A percentile compares a stretch with the other conserved stretches of the same genome.
These are phyloP conservation scores for Chrysosphaeria jannelii DNA, from an alignment of 2,329 filamentous ascomycete genomes.

Conservation along the genomic window DNA sequence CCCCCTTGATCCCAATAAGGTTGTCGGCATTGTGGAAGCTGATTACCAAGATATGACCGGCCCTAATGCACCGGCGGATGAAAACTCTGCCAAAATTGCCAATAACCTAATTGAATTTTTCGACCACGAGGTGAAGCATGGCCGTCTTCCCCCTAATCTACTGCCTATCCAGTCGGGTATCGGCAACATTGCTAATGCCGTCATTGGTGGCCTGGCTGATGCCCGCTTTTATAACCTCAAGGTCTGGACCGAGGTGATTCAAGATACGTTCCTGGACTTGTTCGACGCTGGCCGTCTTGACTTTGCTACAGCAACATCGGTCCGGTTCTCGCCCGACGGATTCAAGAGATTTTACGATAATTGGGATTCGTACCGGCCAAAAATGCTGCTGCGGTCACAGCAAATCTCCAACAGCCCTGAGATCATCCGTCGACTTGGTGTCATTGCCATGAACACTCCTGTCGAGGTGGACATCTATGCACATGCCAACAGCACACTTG, in stretches of 20 bases:
- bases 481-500: constrained; percentile 71
- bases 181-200: constrained; percentile 79
- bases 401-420: constrained; percentile 71
- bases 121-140: constrained; percentile 56
- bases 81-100: constrained; percentile 40
- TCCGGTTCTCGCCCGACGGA: constrained; percentile 71
- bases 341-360: constrained; percentile 76
- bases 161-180: constrained; percentile 37
- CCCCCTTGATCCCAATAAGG: constrained; percentile 52
- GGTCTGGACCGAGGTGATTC: constrained; percentile 81
- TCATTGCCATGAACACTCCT: constrained; percentile 87
- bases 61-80: constrained; percentile 51
- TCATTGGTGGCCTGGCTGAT: constrained; percentile 53
- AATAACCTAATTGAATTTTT: constrained; percentile 53
- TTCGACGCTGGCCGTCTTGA: constrained; percentile 71
- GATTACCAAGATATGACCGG: constrained; percentile 51
- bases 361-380: constrained; percentile 53
- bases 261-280: constrained; percentile 77
- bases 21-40: constrained; percentile 59
- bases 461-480: constrained; percentile 89
- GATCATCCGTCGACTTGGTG: constrained; percentile 61
- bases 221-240: constrained; percentile 68
- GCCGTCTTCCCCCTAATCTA: constrained; percentile 45
- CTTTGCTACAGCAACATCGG: constrained; percentile 70
- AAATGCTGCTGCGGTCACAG: constrained; percentile 65